phyloP scores from a whole-genome alignment of 352 stramenopile species.

The Phytophthora sp. region DNA sequence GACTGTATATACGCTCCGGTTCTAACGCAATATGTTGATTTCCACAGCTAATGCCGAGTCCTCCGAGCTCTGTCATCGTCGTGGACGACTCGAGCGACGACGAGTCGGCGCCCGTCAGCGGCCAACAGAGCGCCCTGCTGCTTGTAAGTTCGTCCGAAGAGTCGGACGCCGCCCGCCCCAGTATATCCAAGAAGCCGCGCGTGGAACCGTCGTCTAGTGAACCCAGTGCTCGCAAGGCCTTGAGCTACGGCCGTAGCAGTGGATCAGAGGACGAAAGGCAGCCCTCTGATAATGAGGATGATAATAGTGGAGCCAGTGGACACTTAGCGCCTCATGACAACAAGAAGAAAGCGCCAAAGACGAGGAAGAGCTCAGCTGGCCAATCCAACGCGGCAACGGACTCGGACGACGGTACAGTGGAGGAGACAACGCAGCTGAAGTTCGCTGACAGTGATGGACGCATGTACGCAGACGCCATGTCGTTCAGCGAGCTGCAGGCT shows the following conservation, averaged over 20 bases:
- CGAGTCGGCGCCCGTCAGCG: constrained; percentile 11
- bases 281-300: constrained; percentile 2
- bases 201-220: constrained; percentile 5
- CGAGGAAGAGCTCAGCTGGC: background rate
- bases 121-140: constrained; percentile 12
- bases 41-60: constrained; percentile 35
- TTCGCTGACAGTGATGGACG: constrained; percentile 26
- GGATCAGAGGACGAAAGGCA: constrained; percentile 5
- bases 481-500: constrained; percentile 68
- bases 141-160: constrained; percentile 30
- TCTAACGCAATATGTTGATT: constrained; percentile 17
- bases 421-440: constrained; percentile 20
- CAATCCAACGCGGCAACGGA: constrained; percentile 10
- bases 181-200: constrained; percentile 23
- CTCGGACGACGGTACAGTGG: constrained; percentile 18
- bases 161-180: constrained; percentile 18
- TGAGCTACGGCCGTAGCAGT: constrained; percentile 7
- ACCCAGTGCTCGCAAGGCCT: constrained; percentile 2
- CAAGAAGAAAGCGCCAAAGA: constrained; percentile 14
- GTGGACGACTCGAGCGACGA: constrained; percentile 63
- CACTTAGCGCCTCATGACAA: background rate
- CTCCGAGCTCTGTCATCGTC: constrained; percentile 44
- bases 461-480: constrained; percentile 48
- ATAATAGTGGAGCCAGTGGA: constrained; percentile 9
- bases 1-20: background rate